Conservation (phyloP, 2,329 filamentous ascomycete species). For the Fusarium dlaminii region DNA sequence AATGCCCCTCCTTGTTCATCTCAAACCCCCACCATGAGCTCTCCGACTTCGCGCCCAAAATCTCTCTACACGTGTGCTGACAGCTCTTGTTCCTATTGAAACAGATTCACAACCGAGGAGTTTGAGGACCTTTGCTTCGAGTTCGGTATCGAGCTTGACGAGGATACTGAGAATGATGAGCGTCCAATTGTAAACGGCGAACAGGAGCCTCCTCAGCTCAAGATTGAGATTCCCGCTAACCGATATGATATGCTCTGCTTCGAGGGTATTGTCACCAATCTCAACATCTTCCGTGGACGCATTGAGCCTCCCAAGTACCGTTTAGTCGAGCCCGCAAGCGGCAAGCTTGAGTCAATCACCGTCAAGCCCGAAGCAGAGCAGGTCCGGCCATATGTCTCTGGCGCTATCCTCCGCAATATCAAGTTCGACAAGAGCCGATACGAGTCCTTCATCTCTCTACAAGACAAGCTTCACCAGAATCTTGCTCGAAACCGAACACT, state of each 20-base stretch:
- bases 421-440: constrained; percentile 92
- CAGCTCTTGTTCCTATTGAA: constrained; percentile 7
- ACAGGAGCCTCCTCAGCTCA: constrained; percentile 90
- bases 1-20: constrained; percentile 37
- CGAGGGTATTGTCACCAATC: constrained; percentile 93
- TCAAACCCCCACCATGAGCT: constrained; percentile 32
- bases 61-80: constrained; percentile 24
- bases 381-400: constrained; percentile 88
- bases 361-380: constrained; percentile 78
- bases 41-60: constrained; percentile 29
- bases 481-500: constrained; percentile 91
- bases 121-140: constrained; percentile 99
- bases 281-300: constrained; percentile 91
- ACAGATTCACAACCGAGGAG: constrained; percentile 86
- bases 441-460: constrained; percentile 95
- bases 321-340: constrained; percentile 75
- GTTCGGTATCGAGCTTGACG: constrained; percentile 97
- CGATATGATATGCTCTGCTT: constrained; percentile 96
- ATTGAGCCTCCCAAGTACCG: constrained; percentile 81
- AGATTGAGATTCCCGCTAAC: constrained; percentile 98
- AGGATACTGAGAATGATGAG: constrained; percentile 84
- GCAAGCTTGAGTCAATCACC: constrained; percentile 81
- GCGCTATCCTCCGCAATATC: constrained; percentile 88
- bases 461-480: constrained; percentile 98
- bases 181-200: constrained; percentile 79